Base-by-base conservation (phyloP, 495 filamentous ascomycete species). In the Penicillium silybi region DNA sequence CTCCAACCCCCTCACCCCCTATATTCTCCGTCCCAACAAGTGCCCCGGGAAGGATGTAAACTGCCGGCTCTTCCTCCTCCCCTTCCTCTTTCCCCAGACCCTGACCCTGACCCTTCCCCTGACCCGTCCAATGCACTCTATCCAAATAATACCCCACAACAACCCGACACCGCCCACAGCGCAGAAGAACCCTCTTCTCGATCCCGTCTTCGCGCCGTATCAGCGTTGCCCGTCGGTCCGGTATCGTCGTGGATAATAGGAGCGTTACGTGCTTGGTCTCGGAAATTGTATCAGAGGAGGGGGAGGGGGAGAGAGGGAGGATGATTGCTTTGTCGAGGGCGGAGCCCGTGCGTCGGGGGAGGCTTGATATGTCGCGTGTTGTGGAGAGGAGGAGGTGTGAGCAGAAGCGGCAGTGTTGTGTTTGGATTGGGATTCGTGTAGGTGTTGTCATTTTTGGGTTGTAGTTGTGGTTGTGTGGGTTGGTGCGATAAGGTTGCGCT, bases 361-460 rank as follows among this genome's bases (percentile, higher is more conserved):
- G 81, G 3, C 64, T 32, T 11, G 67, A 38, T 47, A 89, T 64
- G 16, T 62, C 48, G 52, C 83, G 77, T 4, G 84, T 87, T 41
- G 79, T 84, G 16, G 86, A 80, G 48, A 90, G 74, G 40, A 90
- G 71, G 63, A 88, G 82, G 62, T 85, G 79, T 38, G 74, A 81
- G 78, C 87, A 90, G 74, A 84, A 78, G 37, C 68, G 73, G 76
- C 86, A 89, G 73, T 90, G 87, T 75, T 87, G 85, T 44, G 85
- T 87, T 61, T 75, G 72, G 57, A 83, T 75, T 61, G 66, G 68
- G 54, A 68, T 63, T 20, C 45, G 34, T 35, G 17, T n/a, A n/a
- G n/a, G 20, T 25, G 29, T 48, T 39, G 50, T 18, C 53, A 57
- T 60, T 43, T 50, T 54, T 39, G 6, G 37, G 17, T 15, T 47